Conservation (phyloP, 2,329 filamentous ascomycete species). For the Elsinoe perseae region DNA sequence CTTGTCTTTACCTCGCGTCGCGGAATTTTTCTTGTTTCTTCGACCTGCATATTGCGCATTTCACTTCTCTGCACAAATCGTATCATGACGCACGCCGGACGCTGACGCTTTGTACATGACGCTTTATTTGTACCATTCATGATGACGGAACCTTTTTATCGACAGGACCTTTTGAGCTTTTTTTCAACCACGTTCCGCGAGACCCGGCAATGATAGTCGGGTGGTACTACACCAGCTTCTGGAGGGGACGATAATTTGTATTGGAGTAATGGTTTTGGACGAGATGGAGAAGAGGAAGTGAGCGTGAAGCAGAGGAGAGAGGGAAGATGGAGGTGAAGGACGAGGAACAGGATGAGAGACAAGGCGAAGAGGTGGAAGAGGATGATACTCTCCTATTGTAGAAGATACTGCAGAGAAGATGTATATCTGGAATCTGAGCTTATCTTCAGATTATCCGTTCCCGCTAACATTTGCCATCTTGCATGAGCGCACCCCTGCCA, state of each 20-base stretch:
- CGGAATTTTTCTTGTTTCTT: neutral
- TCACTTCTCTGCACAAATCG: neutral
- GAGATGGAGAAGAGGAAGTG: neutral
- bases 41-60: neutral
- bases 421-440: conserved; percentile 12
- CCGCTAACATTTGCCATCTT: neutral
- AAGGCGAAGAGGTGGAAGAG: neutral
- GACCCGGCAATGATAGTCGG: neutral
- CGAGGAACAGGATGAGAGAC: neutral
- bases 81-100: neutral
- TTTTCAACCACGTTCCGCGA: neutral
- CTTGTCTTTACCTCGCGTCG: neutral
- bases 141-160: neutral
- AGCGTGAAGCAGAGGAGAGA: no score
- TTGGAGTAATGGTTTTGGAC: conserved; percentile 8
- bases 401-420: conserved; percentile 10
- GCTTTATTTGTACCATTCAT: neutral
- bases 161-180: neutral
- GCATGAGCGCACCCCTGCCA: neutral
- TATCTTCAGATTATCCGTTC: neutral
- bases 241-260: neutral
- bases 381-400: neutral
- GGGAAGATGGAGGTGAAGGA: neutral
- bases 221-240: neutral
- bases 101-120: neutral